Evolutionary conservation across 2,329 filamentous ascomycete species (phyloP).

Genomic region (Orbilia oligospora): DNA sequence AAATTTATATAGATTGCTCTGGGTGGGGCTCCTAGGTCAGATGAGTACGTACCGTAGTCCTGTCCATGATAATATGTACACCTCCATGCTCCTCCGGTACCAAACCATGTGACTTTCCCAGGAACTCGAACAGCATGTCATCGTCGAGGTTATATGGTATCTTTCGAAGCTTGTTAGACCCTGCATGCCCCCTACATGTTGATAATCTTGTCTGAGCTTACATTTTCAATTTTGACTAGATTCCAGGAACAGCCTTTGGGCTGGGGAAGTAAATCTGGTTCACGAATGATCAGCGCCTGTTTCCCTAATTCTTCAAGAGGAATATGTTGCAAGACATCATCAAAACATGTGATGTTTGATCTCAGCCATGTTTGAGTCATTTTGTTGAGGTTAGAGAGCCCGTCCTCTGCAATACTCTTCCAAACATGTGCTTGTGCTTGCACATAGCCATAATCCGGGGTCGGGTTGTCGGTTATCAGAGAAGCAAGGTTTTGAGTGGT

Average conservation of each 20-base stretch:
- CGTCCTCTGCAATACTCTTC: conserved; percentile 7
- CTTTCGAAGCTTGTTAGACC: conserved; percentile 21
- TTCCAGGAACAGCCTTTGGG: conserved; percentile 32
- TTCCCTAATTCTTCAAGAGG: conserved; percentile 55
- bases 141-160: conserved; percentile 59
- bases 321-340: conserved; percentile 44
- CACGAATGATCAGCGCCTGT: conserved; percentile 29
- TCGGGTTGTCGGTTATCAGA: not conserved
- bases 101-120: conserved; percentile 73
- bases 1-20: not conserved
- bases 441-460: not conserved
- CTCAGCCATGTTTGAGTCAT: conserved; percentile 37
- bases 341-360: conserved; percentile 39
- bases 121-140: conserved; percentile 71
- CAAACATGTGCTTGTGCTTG: not conserved
- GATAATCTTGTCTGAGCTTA: not conserved
- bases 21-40: not conserved
- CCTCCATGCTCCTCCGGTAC: conserved; percentile 70
- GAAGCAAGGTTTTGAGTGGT: not conserved
- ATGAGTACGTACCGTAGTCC: conserved; percentile 64
- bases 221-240: conserved; percentile 60
- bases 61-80: conserved; percentile 77
- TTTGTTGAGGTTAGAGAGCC: conserved; percentile 24
- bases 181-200: too few species aligned
- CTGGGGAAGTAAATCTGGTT: not conserved